Evolutionary conservation across 306 rosid species (phyloP).

Genomic region (Biancaea sappan): DNA sequence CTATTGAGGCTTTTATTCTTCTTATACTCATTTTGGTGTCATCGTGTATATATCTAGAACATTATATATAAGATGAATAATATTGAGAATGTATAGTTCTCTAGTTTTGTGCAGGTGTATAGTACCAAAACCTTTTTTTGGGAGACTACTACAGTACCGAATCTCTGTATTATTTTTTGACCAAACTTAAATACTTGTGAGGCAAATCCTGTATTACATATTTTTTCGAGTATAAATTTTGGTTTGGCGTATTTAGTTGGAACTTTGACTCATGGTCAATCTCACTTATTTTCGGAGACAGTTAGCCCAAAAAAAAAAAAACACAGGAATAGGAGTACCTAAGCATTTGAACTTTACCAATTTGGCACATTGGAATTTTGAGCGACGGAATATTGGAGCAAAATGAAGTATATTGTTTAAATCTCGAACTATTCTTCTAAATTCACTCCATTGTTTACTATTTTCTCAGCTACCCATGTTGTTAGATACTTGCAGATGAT

Average conservation of each 20-base stretch:
- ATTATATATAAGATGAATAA: conserved; percentile 11
- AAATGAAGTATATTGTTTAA: too few relatives aligned
- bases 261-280: background rate
- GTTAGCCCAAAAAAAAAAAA: background rate
- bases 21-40: conserved; percentile 19
- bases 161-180: background rate
- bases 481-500: too few relatives aligned
- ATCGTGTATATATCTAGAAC: conserved; percentile 31
- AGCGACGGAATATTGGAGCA: too few relatives aligned
- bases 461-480: too few relatives aligned
- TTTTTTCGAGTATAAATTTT: background rate
- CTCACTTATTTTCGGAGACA: background rate
- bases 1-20: conserved; percentile 21
- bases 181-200: background rate
- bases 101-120: conserved; percentile 35
- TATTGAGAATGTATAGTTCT: conserved; percentile 34
- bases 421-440: too few relatives aligned
- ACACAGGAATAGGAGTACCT: too few relatives aligned
- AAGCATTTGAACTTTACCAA: background rate
- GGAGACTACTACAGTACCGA: background rate
- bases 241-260: background rate
- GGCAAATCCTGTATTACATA: background rate
- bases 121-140: conserved; percentile 17
- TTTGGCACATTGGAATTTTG: background rate
- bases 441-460: too few relatives aligned